These are phyloP conservation scores for Claviceps citrina DNA, from an alignment of 2,329 filamentous ascomycete species.

Conservation along the genomic window DNA sequence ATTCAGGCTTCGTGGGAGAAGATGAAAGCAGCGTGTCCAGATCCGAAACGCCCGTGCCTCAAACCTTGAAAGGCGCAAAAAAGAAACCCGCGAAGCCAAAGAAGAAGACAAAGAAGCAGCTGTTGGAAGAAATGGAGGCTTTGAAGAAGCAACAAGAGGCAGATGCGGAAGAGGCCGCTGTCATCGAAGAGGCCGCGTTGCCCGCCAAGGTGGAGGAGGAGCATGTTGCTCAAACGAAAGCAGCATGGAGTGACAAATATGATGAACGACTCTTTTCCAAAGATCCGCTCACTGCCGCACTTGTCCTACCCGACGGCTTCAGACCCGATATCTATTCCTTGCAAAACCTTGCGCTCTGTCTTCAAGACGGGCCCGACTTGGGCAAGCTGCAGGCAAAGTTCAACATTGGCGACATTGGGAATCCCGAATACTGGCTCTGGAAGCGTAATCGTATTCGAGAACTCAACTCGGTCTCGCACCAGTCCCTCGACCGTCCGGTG, in stretches of 20 bases:
- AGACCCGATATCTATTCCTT: slow-evolving; percentile 31
- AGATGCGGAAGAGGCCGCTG: slow-evolving; percentile 21
- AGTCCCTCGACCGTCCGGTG: slow-evolving; percentile 19
- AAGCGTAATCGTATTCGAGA: slow-evolving; percentile 39
- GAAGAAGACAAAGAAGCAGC: slow-evolving; percentile 66
- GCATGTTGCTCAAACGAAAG: slow-evolving; percentile 11
- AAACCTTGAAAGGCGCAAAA: slow-evolving; percentile 34
- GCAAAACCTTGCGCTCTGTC: slow-evolving; percentile 26
- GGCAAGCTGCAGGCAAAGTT: slow-evolving; percentile 34
- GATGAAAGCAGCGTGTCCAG: slow-evolving; percentile 25
- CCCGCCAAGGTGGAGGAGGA: slow-evolving; percentile 16
- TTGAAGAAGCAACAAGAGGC: slow-evolving; percentile 40
- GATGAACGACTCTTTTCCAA: slow-evolving; percentile 35
- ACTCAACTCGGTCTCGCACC: slow-evolving; percentile 29
- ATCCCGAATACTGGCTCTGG: slow-evolving; percentile 43
- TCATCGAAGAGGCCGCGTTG: slow-evolving; percentile 28
- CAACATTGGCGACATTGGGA: slow-evolving; percentile 26
- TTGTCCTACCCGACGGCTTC: slow-evolving; percentile 30
- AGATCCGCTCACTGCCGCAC: slow-evolving; percentile 27
- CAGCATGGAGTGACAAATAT: slow-evolving; percentile 33
- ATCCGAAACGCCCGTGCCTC: slow-evolving; percentile 30
- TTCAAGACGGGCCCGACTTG: slow-evolving; percentile 33
- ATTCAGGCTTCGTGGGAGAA: slow-evolving; percentile 31
- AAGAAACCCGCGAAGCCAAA: slow-evolving; percentile 44
- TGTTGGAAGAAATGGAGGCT: slow-evolving; percentile 52